Conservation (phyloP, 169 alveolate genomes). For the Plasmodium coatneyi region DNA sequence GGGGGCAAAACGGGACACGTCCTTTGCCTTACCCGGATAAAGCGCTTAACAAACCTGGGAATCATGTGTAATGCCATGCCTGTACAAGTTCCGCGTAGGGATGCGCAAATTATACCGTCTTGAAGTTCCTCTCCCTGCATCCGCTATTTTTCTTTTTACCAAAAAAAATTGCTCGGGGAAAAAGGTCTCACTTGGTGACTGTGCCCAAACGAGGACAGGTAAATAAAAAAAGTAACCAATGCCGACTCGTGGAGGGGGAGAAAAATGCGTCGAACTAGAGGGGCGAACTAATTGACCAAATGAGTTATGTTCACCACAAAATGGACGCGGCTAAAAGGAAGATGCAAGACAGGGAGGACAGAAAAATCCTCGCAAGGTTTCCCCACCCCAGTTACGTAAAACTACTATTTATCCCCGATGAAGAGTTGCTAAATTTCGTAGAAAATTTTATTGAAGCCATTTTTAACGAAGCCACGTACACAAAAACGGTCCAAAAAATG, state of each 20-base stretch:
- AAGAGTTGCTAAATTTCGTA: slow-evolving; percentile 32
- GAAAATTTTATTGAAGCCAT: slow-evolving; percentile 25
- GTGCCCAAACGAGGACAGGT: neutral
- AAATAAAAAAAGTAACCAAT: neutral
- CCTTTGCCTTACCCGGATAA: neutral
- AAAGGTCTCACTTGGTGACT: neutral
- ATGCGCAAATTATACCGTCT: neutral
- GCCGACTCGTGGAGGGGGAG: neutral
- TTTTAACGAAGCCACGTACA: slow-evolving; percentile 33
- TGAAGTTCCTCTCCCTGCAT: neutral
- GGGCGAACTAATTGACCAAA: neutral
- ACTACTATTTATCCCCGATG: slow-evolving; percentile 45
- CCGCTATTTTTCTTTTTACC: neutral
- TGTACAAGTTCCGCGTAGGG: neutral
- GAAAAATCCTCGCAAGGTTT: neutral
- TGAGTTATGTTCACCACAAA: neutral
- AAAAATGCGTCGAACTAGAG: neutral
- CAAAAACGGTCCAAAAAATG: slow-evolving; percentile 21
- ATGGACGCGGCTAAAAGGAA: neutral
- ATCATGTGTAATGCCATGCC: neutral
- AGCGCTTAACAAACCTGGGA: neutral
- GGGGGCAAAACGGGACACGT: neutral
- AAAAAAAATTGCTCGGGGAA: neutral
- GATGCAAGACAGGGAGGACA: neutral
- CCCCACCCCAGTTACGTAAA: slow-evolving; percentile 33